Percentiles rank a stretch among this genome's conserved stretches.
Conservation (phyloP, 805 yeast species). For the Millerago galiae region DNA sequence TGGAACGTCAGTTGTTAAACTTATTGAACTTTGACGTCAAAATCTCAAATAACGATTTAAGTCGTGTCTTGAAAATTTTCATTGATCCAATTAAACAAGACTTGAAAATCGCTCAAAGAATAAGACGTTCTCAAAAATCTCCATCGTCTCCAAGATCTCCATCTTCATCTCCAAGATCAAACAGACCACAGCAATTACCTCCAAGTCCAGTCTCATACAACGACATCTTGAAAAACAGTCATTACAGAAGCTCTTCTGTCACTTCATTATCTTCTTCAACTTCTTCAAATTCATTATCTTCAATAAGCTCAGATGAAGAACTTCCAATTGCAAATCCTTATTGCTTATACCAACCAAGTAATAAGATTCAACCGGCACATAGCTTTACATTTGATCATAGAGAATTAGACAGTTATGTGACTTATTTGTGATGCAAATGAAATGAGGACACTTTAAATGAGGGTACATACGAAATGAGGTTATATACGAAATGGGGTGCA, state of each 20-base stretch:
- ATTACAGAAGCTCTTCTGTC: conserved; percentile 10
- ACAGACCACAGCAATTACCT: conserved; percentile 4
- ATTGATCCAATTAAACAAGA: conserved; percentile 63
- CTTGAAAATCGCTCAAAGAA: conserved; percentile 25
- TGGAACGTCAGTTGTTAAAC: conserved; percentile 72
- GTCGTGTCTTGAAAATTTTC: conserved; percentile 62
- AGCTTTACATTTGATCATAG: conserved; percentile 3
- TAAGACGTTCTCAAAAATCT: conserved; percentile 14
- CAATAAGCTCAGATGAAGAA: not conserved
- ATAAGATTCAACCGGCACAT: conserved; percentile 3
- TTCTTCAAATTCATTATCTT: conserved; percentile 4
- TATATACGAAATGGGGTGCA: not conserved
- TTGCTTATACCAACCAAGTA: conserved; percentile 1
- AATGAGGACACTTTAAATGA: not conserved
- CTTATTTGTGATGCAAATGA: not conserved
- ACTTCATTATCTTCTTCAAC: conserved; percentile 11
- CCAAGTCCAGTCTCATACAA: conserved; percentile 11
- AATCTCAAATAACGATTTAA: conserved; percentile 62
- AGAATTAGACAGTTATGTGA: conserved; percentile 2
- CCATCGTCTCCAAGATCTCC: not conserved
- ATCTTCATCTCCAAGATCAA: not conserved
- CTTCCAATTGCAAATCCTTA: not conserved
- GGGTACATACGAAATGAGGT: not conserved
- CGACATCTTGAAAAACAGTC: conserved; percentile 1
- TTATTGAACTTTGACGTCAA: conserved; percentile 68